Evolutionary conservation across 305 asterid genomes (phyloP), one percentile per base, ranked within the genome.

Genomic region (Fraxinus greggii): DNA sequence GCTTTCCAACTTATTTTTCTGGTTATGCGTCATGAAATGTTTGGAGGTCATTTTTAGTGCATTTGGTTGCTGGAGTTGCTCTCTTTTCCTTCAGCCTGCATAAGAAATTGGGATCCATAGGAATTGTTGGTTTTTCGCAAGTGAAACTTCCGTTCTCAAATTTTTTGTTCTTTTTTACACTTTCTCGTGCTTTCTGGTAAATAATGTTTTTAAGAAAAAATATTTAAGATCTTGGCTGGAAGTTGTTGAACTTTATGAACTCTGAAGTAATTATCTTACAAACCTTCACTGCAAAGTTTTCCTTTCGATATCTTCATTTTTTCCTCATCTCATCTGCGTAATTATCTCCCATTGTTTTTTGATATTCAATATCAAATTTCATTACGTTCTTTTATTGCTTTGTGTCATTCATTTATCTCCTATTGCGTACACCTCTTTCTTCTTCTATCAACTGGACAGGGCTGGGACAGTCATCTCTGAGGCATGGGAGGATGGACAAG

Each of bases 401-500:
- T 56, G 26, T 56, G 70, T 73, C 81, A 24, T 81, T 48, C 80
- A 63, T 77, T 74, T 63, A 19, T 74, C 79, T 67, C 80, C 23
- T 48, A 73, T 28, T 65, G 17, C 33, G 26, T 65, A 10, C 33
- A 10, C 45, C 65, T 21, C 76, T 81, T 87, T 75, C 65, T 83
- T 76, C 72, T 82, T 83, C 73, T 61, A 80, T 87, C 82, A 79
- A 88, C 82, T 86, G 87, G 86, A 81, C 89, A 96, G 99, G 88
- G 94, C 97, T 86, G 99, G 98, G 80, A 93, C 98, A 0, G 85
- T 96, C 80, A 91, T 96, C 87, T 93, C 99, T 77, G 99, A 96
- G 92, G 92, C 97, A 15, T 96, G 99, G 99, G 99, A 96, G 91
- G 99, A 96, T 78, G 98, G 98, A 77, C 97, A 93, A 86, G 92